A percentile compares a stretch with the other conserved stretches of the same genome.
These are phyloP conservation scores for Strobilomyces dryophilus DNA, from an alignment of 768 basidiomycete species.

Conservation along the genomic window DNA sequence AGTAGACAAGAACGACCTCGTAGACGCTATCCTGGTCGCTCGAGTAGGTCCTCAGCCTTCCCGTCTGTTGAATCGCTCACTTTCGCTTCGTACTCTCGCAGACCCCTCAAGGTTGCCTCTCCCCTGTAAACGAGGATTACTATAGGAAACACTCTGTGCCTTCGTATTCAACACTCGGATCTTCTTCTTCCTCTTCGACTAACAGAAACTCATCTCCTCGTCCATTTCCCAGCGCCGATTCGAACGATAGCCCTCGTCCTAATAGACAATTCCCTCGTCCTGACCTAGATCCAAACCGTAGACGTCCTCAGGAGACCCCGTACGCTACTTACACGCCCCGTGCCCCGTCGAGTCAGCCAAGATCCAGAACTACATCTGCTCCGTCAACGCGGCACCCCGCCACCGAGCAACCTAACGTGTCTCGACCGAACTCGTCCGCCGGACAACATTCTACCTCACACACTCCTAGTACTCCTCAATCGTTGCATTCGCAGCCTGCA, in stretches of 20 bases:
- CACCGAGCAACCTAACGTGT: neutral
- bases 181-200: constrained; percentile 13
- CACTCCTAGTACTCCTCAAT: constrained; percentile 4
- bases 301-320: constrained; percentile 16
- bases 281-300: constrained; percentile 51
- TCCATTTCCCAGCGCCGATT: constrained; percentile 3
- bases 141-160: constrained; percentile 31
- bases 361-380: constrained; percentile 22
- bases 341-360: constrained; percentile 5
- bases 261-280: constrained; percentile 52
- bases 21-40: constrained; percentile 53
- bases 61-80: neutral
- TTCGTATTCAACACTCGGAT: constrained; percentile 3
- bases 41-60: constrained; percentile 40
- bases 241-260: constrained; percentile 21
- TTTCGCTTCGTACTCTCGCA: constrained; percentile 19
- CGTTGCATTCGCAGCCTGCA: constrained; percentile 31
- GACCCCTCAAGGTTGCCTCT: constrained; percentile 61
- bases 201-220: constrained; percentile 15
- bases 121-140: constrained; percentile 53
- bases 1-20: constrained; percentile 76
- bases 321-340: constrained; percentile 17
- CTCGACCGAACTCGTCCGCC: constrained; percentile 19
- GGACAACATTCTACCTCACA: constrained; percentile 13
- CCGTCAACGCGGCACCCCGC: constrained; percentile 11